Conservation (phyloP, 768 basidiomycete species). For the Crepidotus variabilis region DNA sequence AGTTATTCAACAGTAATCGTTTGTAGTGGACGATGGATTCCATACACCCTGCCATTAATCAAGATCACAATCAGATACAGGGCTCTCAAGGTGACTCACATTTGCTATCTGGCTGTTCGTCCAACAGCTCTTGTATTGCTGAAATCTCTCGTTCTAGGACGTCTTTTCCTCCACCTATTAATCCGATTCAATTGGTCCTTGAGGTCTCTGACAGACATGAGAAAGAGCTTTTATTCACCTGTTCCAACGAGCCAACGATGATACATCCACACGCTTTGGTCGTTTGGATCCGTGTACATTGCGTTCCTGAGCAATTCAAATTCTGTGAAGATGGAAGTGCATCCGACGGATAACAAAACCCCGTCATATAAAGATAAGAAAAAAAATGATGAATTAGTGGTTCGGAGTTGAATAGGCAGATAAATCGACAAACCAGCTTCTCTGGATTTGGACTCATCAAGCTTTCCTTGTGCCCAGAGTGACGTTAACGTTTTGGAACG, state of each 20-base stretch:
- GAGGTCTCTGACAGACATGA: not conserved
- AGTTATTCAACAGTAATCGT: constrained; percentile 54
- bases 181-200: constrained; percentile 3
- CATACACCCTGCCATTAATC: constrained; percentile 73
- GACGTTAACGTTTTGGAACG: constrained; percentile 75
- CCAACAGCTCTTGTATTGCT: constrained; percentile 77
- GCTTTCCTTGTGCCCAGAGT: constrained; percentile 58
- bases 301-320: constrained; percentile 92
- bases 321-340: constrained; percentile 57
- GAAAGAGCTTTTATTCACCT: constrained; percentile 41
- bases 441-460: constrained; percentile 51
- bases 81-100: constrained; percentile 46
- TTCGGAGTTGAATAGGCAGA: not conserved
- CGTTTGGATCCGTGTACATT: constrained; percentile 93
- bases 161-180: constrained; percentile 51
- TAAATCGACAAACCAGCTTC: constrained; percentile 57
- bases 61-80: not conserved
- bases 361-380: not conserved
- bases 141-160: constrained; percentile 72
- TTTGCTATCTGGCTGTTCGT: constrained; percentile 90
- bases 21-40: constrained; percentile 88
- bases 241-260: constrained; percentile 94
- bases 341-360: too few species aligned
- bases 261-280: constrained; percentile 98
- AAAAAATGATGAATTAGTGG: not conserved